phyloP scores from a whole-genome alignment of 768 basidiomycete genomes.

The Inosperma sp. region DNA sequence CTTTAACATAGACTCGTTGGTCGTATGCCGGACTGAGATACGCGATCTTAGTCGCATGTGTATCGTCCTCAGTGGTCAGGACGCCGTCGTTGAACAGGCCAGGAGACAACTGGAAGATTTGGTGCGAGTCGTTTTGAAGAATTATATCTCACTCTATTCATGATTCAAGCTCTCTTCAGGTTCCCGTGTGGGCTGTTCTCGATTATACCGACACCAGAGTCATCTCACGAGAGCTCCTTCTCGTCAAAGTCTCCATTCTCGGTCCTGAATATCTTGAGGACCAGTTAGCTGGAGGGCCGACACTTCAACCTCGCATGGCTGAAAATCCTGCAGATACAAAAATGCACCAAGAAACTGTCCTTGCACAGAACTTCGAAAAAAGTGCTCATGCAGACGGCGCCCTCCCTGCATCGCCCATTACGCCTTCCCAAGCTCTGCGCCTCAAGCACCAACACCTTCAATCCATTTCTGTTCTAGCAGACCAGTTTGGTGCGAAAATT shows the following conservation, averaged over 20 bases:
- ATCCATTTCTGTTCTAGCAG: constrained; percentile 77
- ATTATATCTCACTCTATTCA: neutral
- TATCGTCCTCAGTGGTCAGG: constrained; percentile 93
- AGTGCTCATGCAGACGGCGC: constrained; percentile 38
- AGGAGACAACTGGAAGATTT: constrained; percentile 94
- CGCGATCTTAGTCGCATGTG: constrained; percentile 97
- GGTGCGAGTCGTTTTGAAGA: constrained; percentile 45
- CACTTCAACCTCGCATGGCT: constrained; percentile 63
- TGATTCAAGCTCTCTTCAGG: constrained; percentile 44
- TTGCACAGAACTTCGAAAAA: constrained; percentile 78
- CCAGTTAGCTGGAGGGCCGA: constrained; percentile 80
- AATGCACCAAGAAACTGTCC: constrained; percentile 61
- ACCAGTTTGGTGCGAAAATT: constrained; percentile 88
- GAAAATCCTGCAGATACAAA: constrained; percentile 39
- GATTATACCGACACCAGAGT: constrained; percentile 93
- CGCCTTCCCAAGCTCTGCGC: constrained; percentile 82
- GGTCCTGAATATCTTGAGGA: constrained; percentile 96
- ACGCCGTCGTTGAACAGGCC: constrained; percentile 96
- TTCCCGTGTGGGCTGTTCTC: constrained; percentile 98
- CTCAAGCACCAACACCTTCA: constrained; percentile 86
- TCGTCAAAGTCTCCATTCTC: constrained; percentile 95
- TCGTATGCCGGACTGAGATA: constrained; percentile 97
- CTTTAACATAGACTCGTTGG: constrained; percentile 98
- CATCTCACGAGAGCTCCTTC: constrained; percentile 89
- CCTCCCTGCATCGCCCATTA: constrained; percentile 40